Evolutionary conservation across 495 filamentous ascomycete genomes (phyloP).

Genomic region (Tuber calosporum): DNA sequence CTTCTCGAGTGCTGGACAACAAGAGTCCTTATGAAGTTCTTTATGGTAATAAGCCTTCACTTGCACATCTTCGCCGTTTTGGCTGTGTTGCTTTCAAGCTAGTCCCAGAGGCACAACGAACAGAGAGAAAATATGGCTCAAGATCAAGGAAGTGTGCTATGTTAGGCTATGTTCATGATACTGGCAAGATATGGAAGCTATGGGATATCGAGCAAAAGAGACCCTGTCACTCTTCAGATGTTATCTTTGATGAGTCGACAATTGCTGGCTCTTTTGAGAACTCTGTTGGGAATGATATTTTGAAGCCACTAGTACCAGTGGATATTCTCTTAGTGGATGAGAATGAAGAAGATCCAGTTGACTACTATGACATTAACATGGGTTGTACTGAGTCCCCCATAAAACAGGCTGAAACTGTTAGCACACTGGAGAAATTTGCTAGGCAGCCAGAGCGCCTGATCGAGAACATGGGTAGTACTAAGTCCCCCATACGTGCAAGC

Average conservation of each 20-base stretch:
- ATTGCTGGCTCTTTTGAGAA: not conserved
- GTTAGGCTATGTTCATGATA: not conserved
- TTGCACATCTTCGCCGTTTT: not conserved
- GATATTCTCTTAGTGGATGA: not conserved
- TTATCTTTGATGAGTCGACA: not conserved
- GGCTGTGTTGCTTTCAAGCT: not conserved
- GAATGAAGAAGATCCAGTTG: not conserved
- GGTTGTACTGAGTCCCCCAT: not conserved
- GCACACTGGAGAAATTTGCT: not conserved
- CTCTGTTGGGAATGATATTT: not conserved
- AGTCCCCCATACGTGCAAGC: not conserved
- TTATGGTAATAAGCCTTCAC: not conserved
- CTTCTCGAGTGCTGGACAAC: not conserved
- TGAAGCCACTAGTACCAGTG: not conserved
- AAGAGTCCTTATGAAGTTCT: not conserved
- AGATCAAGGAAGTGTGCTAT: not conserved
- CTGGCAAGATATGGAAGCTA: not conserved
- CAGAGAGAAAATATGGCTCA: not conserved
- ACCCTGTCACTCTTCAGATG: not conserved
- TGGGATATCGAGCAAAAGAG: not conserved
- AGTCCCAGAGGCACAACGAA: not conserved
- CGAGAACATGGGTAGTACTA: not conserved
- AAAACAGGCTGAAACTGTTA: not conserved
- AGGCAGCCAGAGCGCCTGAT: not conserved
- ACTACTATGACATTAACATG: not conserved